phyloP scores from a whole-genome alignment of 2,329 filamentous ascomycete species.

The Neonectria coccinea region DNA sequence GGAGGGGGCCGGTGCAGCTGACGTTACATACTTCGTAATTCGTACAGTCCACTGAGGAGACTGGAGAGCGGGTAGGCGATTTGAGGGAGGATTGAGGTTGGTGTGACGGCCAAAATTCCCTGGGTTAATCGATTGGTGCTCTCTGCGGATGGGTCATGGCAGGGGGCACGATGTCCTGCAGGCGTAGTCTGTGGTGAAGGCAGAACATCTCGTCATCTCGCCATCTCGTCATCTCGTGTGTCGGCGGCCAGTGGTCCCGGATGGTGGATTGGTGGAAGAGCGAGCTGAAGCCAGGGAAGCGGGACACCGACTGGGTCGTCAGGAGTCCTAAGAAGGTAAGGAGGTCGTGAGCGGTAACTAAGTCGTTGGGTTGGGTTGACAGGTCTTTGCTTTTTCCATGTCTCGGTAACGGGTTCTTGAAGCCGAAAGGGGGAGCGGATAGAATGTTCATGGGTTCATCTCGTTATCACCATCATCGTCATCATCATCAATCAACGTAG shows the following conservation, averaged over 20 bases:
- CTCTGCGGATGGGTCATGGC: slow-evolving; percentile 11
- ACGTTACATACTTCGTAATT: slow-evolving; percentile 16
- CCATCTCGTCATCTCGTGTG: slow-evolving; percentile 15
- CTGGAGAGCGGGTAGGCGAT: slow-evolving; percentile 32
- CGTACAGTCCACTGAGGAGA: slow-evolving; percentile 10
- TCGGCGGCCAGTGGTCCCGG: slow-evolving; percentile 5
- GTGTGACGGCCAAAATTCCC: slow-evolving; percentile 38
- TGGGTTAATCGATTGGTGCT: slow-evolving; percentile 30
- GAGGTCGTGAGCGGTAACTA: neutral
- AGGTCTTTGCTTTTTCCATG: slow-evolving; percentile 3
- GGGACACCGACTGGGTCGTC: slow-evolving; percentile 11
- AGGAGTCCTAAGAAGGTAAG: neutral
- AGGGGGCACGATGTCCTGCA: slow-evolving; percentile 32
- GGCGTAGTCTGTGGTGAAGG: slow-evolving; percentile 11
- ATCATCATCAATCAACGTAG: neutral
- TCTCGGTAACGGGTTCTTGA: neutral
- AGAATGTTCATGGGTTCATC: slow-evolving; percentile 19
- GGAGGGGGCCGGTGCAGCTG: slow-evolving; percentile 35
- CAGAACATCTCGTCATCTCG: slow-evolving; percentile 1
- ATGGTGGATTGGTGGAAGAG: slow-evolving; percentile 4
- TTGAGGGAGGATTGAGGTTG: slow-evolving; percentile 35
- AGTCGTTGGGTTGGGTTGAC: neutral
- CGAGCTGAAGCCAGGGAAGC: slow-evolving; percentile 10
- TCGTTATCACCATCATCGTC: slow-evolving; percentile 2
- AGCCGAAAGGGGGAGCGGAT: neutral